Evolutionary conservation across 208 protist species (phyloP), one percentile per base, ranked within the genome.

Genomic region (Trypanosoma melophagium): DNA sequence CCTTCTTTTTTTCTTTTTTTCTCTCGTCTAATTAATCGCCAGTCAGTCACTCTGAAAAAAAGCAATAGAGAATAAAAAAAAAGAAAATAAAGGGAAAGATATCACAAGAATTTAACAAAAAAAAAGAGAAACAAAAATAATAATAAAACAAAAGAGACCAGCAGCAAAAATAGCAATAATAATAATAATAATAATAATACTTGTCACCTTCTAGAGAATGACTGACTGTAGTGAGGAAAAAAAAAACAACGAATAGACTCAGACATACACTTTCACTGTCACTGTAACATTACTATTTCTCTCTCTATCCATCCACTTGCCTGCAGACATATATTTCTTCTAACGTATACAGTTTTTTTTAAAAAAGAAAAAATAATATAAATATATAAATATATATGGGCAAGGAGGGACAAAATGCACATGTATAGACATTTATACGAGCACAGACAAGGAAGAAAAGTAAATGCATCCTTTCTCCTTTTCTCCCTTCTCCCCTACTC

Each of bases 41-140:
- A n/a, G n/a, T n/a, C n/a, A n/a, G n/a, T n/a, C n/a, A n/a, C n/a
- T n/a, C n/a, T n/a, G n/a, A n/a, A n/a, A n/a, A n/a, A 25, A 19
- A 53, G 14, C 21, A 49, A 40, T n/a, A 60, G 16, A 38, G 35
- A 31, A 57, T 53, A 58, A 52, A 31, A 56, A 69, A 44, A 69
- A 53, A 64, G 44, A 61, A 53, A 73, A 60, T 21, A 61, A n/a
- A 67, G 41, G 52, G 31, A 62, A 21, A 8, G 44, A 49, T 21
- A 68, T 9, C 24, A 66, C 70, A 44, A 66, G 17, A 69, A 73
- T 53, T 62, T 38, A 63, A 65, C 68, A 50, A 67, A 3, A 28
- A 22, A 52, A 44, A 54, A 31, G 38, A 17, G 25, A 31, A 21
- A 57, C 16, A 19, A 60, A 17, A 28, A 60, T n/a, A 17, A n/a